phyloP scores from a whole-genome alignment of 768 basidiomycete species.

The Mrakia blollopis region DNA sequence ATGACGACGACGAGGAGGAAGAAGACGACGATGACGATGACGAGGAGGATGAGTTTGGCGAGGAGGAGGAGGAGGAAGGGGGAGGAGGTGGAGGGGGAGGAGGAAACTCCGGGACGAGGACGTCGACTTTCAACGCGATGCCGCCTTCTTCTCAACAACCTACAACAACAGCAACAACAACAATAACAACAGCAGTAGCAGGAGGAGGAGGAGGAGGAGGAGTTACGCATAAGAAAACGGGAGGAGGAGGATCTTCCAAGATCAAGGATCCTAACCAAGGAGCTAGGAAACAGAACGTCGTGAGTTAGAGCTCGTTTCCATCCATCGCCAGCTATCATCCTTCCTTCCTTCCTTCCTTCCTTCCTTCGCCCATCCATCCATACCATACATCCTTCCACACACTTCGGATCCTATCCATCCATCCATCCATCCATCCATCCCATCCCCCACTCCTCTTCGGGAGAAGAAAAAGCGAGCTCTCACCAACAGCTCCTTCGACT shows the following conservation, averaged over 20 bases:
- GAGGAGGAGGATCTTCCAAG: neutral
- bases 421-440: too few relatives aligned
- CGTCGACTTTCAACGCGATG: neutral
- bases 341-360: neutral
- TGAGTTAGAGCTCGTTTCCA: slow-evolving; percentile 15
- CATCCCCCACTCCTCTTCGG: too few relatives aligned
- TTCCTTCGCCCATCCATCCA: neutral
- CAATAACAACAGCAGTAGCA: neutral
- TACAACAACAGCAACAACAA: neutral
- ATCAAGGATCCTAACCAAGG: neutral
- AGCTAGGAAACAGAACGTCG: slow-evolving; percentile 28
- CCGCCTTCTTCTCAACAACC: too few relatives aligned
- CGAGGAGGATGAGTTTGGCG: too few relatives aligned
- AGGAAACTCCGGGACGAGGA: neutral
- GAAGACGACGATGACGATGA: neutral
- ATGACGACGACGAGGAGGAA: neutral
- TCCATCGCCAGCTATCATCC: neutral
- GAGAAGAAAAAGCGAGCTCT: too few relatives aligned
- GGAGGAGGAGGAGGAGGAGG: too few relatives aligned
- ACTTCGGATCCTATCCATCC: too few relatives aligned
- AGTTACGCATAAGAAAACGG: neutral
- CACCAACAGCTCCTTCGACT: too few relatives aligned
- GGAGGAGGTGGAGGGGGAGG: neutral
- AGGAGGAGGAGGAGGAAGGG: neutral
- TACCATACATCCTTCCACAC: neutral